Evolutionary conservation across 176 grass and related monocot species (phyloP), one percentile per base, ranked within the genome.

Genomic region (Dactylis glomerata): DNA sequence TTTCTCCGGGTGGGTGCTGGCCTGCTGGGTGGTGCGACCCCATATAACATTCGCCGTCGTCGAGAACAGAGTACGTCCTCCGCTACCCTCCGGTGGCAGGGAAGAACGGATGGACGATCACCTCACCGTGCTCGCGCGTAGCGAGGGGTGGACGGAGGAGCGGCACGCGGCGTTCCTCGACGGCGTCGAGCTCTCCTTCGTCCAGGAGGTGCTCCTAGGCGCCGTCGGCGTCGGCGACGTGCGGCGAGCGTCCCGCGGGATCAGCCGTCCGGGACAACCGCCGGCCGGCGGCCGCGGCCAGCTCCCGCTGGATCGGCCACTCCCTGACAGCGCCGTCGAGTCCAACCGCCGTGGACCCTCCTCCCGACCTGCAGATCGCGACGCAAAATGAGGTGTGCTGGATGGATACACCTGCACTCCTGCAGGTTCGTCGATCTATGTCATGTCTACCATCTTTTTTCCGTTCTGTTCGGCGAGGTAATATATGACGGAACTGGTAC

Each of bases 311-410:
- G 86, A 92, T 42, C 92, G 95, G 31, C 83, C 77, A 20, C 84
- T 94, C 63, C 94, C 92, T 3, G 95, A 97, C 88, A 97, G 92
- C 88, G 92, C 88, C 76, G 89, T 89, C 12, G 95, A 97, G 92
- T 97, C 95, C 68, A 94, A 91, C 72, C 90, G 85, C 37, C 70
- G 82, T 49, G 51, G 72, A 32, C 6, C 55, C 14, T 74, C 55
- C 14, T 74, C 70, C 78, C 69, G 80, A 33, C 20, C 79, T 20
- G 61, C 47, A 4, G 49, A 38, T 10, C 61, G 34, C 38, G 81
- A 28, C 69, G 77, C 69, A n/a, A 49, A 87, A 47, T 67, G 79
- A 82, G 47, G 59, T 49, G 46, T 32, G 28, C 31, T 64, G 23
- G 32, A 84, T 38, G 33, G 65, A 10, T 59, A 3, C 1, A 69